Base-by-base conservation (phyloP, 306 rosid species). In the Fragaria nilgerrensis region DNA sequence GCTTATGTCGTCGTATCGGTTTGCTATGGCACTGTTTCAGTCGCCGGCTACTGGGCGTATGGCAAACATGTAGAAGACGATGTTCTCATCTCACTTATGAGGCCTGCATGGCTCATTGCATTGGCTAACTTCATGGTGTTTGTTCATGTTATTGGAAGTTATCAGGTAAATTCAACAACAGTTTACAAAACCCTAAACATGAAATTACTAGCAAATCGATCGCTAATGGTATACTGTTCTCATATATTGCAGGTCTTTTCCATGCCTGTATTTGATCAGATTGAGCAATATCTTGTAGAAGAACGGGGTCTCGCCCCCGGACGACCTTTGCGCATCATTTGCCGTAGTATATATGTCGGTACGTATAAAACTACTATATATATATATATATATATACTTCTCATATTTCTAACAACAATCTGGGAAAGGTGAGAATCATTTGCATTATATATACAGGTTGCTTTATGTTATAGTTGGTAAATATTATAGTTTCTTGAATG, bases 1-100 rank as follows among this genome's bases (percentile, higher is more conserved):
- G 97, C 92, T 47, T 91, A 91, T 70, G 1, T 20, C 10, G 44
- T 91, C 1, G 97, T 91, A 0, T 81, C 86, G 7, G 0, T n/a
- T 13, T 91, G 92, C 63, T 91, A 91, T 73, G 10, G 83, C 7
- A 25, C 80, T 0, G 97, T 91, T 62, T 72, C 97, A 4, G 0
- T 83, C 0, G 58, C 89, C 20, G 97, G 97, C 4, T 91, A 68
- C 37, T 91, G 94, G 94, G 97, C 92, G 11, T 89, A 84, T 34
- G 97, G 97, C 41, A 70, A 34, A n/a, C 0, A 3, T 6, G 92
- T 89, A 0, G 92, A 89, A 1, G 97, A 91, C 15, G 94, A 91
- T 76, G 79, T 91, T 52, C 88, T 91, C 63, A 71, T 91, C 81
- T 87, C 97, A 0, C 86, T 89, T 0, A 81, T 84, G 41, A 73